Conservation (phyloP, 495 filamentous ascomycete genomes). For the Penicillium soppii region DNA sequence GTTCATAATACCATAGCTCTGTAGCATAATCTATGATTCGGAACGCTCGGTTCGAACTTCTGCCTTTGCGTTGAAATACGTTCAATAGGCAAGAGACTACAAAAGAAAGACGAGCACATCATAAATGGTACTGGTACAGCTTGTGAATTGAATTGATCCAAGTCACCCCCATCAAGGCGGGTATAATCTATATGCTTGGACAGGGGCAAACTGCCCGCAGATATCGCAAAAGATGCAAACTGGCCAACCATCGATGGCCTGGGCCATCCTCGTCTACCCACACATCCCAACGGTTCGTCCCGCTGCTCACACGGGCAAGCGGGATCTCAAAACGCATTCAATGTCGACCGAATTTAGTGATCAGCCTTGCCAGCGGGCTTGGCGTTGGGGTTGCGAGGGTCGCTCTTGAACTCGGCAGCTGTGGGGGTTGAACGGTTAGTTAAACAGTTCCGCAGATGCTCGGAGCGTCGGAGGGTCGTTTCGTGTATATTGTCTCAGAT, state of each 20-base stretch:
- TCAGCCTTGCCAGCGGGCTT: constrained; percentile 49
- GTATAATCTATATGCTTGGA: constrained; percentile 48
- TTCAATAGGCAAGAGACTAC: not conserved
- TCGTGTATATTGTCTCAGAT: not conserved
- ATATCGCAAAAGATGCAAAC: constrained; percentile 26
- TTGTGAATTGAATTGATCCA: constrained; percentile 48
- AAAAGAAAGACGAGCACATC: not conserved
- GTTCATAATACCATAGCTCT: not conserved
- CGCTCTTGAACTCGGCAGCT: constrained; percentile 95
- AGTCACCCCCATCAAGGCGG: constrained; percentile 29
- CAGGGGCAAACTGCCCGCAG: constrained; percentile 37
- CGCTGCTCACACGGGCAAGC: constrained; percentile 9
- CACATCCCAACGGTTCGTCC: constrained; percentile 14
- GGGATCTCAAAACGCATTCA: constrained; percentile 19
- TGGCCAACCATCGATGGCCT: constrained; percentile 18
- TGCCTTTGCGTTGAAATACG: not conserved
- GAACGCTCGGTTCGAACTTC: not conserved
- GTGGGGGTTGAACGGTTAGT: constrained; percentile 25
- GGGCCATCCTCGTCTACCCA: constrained; percentile 18
- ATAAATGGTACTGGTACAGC: constrained; percentile 38
- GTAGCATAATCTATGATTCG: not conserved
- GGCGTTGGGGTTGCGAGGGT: constrained; percentile 81
- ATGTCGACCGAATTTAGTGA: constrained; percentile 35
- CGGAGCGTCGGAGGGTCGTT: constrained; percentile 4
- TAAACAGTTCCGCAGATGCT: not conserved